These are phyloP conservation scores for Ascochyta koolunga DNA, from an alignment of 2,329 filamentous ascomycete species.

Conservation along the genomic window DNA sequence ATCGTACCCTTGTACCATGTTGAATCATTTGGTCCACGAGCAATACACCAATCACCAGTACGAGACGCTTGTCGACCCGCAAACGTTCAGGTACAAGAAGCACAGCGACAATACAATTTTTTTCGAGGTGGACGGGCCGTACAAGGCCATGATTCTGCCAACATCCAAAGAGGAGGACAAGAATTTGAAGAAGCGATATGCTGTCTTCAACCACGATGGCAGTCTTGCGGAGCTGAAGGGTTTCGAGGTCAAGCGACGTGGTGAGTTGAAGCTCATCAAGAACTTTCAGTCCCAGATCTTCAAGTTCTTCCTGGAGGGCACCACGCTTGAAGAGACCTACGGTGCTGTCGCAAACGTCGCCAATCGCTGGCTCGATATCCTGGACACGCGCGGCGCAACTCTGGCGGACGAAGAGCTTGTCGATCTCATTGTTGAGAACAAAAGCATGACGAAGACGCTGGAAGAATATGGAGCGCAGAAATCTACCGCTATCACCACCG, in stretches of 20 bases:
- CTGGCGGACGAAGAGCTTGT: slow-evolving; percentile 96
- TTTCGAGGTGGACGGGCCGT: slow-evolving; percentile 98
- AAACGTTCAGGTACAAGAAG: slow-evolving; percentile 88
- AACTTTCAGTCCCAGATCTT: slow-evolving; percentile 99
- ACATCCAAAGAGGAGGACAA: slow-evolving; percentile 99
- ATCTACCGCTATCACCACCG: slow-evolving; percentile 98
- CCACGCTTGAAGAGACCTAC: slow-evolving; percentile 87
- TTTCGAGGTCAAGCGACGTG: slow-evolving; percentile 95
- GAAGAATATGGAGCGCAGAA: slow-evolving; percentile 97
- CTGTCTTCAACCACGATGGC: slow-evolving; percentile 98
- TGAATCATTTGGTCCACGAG: slow-evolving; percentile 95
- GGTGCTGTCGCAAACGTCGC: slow-evolving; percentile 90
- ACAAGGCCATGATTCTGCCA: slow-evolving; percentile 95
- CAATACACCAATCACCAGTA: slow-evolving; percentile 98
- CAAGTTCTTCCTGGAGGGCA: slow-evolving; percentile 96
- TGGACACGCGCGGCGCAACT: slow-evolving; percentile 85
- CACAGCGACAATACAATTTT: slow-evolving; percentile 99
- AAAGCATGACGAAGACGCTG: slow-evolving; percentile 95
- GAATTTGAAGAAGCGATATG: slow-evolving; percentile 98
- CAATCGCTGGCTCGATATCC: slow-evolving; percentile 94
- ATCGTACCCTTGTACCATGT: slow-evolving; percentile 98
- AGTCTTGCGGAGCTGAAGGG: slow-evolving; percentile 94
- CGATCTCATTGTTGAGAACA: slow-evolving; percentile 99
- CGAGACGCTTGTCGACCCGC: slow-evolving; percentile 81
- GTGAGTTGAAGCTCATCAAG: slow-evolving; percentile 98